A percentile compares a stretch with the other conserved stretches of the same genome.
Evolutionary conservation across 164 flowering plant species (phyloP).

Genomic region (Euptelea pleiosperma): DNA sequence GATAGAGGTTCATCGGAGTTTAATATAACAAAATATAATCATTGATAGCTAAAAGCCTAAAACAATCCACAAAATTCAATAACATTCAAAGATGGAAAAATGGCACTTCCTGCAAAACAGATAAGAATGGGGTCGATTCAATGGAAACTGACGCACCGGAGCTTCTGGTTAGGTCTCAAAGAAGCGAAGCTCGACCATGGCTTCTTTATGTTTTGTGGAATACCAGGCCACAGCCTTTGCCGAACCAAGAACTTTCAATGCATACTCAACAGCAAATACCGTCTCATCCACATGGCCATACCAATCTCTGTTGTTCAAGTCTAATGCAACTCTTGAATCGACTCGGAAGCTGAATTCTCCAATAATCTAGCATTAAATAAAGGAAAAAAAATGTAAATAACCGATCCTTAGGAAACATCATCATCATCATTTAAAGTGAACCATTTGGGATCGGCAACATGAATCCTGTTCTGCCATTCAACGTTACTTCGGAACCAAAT

Average conservation of each 20-base stretch:
- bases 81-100: too few species aligned
- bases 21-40: too few species aligned
- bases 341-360: conserved; percentile 81
- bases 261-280: conserved; percentile 73
- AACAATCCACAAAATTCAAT: too few species aligned
- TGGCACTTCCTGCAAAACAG: too few species aligned
- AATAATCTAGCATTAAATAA: conserved; percentile 49
- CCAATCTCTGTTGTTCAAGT: conserved; percentile 34
- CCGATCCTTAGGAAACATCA: background rate
- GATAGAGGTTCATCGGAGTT: too few species aligned
- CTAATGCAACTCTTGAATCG: conserved; percentile 57
- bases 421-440: too few species aligned
- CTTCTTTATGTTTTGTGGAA: conserved; percentile 66
- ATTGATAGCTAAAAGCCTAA: too few species aligned
- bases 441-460: too few species aligned
- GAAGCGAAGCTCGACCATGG: conserved; percentile 88
- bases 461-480: too few species aligned
- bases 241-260: conserved; percentile 87
- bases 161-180: conserved; percentile 52
- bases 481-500: too few species aligned
- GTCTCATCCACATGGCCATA: conserved; percentile 41
- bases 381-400: background rate
- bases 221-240: conserved; percentile 98
- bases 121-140: too few species aligned
- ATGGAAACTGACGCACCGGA: too few species aligned